Percentiles rank a stretch among this genome's conserved stretches.
Conservation (phyloP, 2,329 filamentous ascomycete species). For the Ilyonectria mors-panacis region DNA sequence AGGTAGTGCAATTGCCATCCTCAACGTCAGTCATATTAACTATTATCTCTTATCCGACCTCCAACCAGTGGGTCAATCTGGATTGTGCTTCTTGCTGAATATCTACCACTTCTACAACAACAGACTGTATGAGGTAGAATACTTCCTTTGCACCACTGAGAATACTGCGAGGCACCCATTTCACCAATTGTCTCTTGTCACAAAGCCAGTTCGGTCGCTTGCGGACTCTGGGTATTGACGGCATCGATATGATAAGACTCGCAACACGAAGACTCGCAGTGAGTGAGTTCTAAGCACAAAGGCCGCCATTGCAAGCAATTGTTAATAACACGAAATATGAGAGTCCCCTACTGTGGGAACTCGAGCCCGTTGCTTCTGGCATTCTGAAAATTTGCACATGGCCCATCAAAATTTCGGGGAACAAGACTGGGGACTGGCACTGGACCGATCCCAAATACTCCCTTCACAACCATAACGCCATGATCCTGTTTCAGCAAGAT, state of each 20-base stretch:
- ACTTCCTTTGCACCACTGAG: no score
- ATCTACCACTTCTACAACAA: neutral
- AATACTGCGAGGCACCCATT: no score
- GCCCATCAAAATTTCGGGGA: conserved; percentile 25
- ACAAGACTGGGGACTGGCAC: conserved; percentile 25
- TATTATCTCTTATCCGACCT: conserved; percentile 5
- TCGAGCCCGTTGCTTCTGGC: conserved; percentile 27
- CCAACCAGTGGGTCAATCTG: neutral
- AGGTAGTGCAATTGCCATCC: neutral
- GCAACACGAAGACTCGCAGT: conserved; percentile 12
- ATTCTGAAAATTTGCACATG: conserved; percentile 31
- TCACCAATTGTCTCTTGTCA: neutral
- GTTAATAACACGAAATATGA: conserved; percentile 30
- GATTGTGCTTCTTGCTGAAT: neutral
- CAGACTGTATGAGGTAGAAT: neutral
- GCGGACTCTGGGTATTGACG: neutral
- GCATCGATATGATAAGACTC: conserved; percentile 14
- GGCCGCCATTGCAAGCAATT: conserved; percentile 27
- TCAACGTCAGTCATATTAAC: neutral
- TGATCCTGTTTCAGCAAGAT: conserved; percentile 45
- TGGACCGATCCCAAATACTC: conserved; percentile 28
- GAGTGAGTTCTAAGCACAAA: conserved; percentile 15
- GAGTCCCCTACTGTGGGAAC: conserved; percentile 12
- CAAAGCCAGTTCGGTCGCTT: neutral
- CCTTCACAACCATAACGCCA: conserved; percentile 48